A percentile compares a stretch with the other conserved stretches of the same genome.
Conservation (phyloP, 2,329 filamentous ascomycete species). For the Cadophora malorum region DNA sequence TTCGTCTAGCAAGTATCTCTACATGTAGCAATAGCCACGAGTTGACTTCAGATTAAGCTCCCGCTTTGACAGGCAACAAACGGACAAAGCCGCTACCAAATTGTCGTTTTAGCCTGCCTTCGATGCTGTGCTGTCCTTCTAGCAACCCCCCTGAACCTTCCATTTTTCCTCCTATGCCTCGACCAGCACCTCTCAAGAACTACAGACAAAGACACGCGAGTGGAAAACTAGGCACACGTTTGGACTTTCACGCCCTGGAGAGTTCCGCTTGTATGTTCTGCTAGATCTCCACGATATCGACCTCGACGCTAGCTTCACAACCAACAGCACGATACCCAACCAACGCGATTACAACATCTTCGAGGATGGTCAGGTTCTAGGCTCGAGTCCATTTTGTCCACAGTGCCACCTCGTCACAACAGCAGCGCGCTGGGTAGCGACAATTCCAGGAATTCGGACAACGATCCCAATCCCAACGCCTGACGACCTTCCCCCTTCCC, state of each 20-base stretch:
- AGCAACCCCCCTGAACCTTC: neutral
- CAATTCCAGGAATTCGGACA: constrained; percentile 12
- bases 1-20: neutral
- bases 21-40: neutral
- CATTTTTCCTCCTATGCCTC: neutral
- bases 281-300: neutral
- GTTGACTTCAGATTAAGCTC: neutral
- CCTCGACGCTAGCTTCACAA: neutral
- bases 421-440: neutral
- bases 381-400: neutral
- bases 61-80: neutral
- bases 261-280: neutral
- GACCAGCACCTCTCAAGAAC: neutral
- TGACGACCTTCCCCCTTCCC: neutral
- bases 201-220: neutral
- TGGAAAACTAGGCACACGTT: neutral
- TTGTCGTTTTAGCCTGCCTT: too few relatives aligned
- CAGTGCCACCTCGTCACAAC: neutral
- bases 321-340: neutral
- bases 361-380: neutral
- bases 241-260: neutral
- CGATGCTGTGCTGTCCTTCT: neutral
- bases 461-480: neutral
- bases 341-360: neutral
- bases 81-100: neutral